Evolutionary conservation across 78 protist species (phyloP).

Genomic region (Dictyostelium purpureum): DNA sequence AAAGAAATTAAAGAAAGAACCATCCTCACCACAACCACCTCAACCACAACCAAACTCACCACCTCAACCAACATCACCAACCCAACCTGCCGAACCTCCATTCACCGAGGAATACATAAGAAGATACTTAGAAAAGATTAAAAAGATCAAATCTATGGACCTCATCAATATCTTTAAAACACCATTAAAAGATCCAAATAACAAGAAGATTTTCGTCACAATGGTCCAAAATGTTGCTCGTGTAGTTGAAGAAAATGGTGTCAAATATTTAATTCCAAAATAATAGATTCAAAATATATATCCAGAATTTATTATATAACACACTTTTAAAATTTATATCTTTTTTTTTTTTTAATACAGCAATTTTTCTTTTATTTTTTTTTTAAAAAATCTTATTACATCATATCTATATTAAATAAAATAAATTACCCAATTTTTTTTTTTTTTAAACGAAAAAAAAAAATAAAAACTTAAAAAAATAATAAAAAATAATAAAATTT

Average conservation of each 20-base stretch:
- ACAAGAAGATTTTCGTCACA: not conserved
- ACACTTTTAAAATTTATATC: too few relatives aligned
- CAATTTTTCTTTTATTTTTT: too few relatives aligned
- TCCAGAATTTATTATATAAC: too few relatives aligned
- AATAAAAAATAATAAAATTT: too few relatives aligned
- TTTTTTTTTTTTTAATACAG: too few relatives aligned
- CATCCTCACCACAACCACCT: constrained; percentile 14
- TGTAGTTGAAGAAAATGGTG: constrained; percentile 44
- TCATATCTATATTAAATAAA: too few relatives aligned
- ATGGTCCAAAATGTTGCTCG: constrained; percentile 24
- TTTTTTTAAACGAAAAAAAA: too few relatives aligned
- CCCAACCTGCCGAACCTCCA: not conserved
- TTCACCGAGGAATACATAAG: constrained; percentile 38
- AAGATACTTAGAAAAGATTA: not conserved
- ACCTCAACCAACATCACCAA: not conserved
- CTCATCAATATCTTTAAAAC: constrained; percentile 19
- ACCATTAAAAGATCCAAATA: constrained; percentile 28
- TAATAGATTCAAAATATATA: too few relatives aligned
- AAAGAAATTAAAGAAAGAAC: constrained; percentile 17
- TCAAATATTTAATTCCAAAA: constrained; percentile 54
- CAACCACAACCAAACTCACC: not conserved
- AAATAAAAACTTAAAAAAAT: too few relatives aligned
- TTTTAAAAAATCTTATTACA: too few relatives aligned
- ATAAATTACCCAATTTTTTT: too few relatives aligned
- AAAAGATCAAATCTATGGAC: constrained; percentile 36